phyloP scores from a whole-genome alignment of 1,139 yeast genomes.

The Debaryomycetaceae sp. region DNA sequence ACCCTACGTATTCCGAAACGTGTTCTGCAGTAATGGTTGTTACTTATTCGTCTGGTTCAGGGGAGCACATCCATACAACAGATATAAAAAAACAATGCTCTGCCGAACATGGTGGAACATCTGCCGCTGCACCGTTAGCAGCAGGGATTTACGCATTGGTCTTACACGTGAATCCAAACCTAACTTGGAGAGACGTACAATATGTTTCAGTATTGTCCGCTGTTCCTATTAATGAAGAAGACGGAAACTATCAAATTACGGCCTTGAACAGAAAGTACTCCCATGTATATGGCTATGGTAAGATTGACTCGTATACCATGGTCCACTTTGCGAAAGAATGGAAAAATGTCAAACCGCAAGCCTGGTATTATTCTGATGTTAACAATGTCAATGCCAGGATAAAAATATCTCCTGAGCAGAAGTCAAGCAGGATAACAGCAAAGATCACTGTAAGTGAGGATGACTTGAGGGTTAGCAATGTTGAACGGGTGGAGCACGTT shows the following conservation, averaged over 20 bases:
- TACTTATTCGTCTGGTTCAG: slow-evolving; percentile 88
- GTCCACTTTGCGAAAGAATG: slow-evolving; percentile 75
- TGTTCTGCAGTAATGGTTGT: slow-evolving; percentile 97
- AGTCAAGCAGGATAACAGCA: slow-evolving; percentile 24
- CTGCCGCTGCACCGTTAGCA: slow-evolving; percentile 98
- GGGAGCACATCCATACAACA: slow-evolving; percentile 88
- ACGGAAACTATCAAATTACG: slow-evolving; percentile 65
- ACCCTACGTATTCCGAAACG: slow-evolving; percentile 86
- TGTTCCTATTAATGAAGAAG: slow-evolving; percentile 61
- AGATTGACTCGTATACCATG: slow-evolving; percentile 75
- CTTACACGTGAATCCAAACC: slow-evolving; percentile 73
- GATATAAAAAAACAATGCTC: slow-evolving; percentile 77
- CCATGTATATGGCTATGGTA: slow-evolving; percentile 90
- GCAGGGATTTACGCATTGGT: slow-evolving; percentile 90
- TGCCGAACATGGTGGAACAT: slow-evolving; percentile 86
- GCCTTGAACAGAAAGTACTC: slow-evolving; percentile 69
- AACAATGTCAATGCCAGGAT: slow-evolving; percentile 27
- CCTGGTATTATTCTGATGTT: slow-evolving; percentile 65
- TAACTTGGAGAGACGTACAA: slow-evolving; percentile 97
- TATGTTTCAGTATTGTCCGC: slow-evolving; percentile 75
- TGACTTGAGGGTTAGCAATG: slow-evolving; percentile 52
- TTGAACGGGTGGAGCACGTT: slow-evolving; percentile 79
- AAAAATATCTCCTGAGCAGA: slow-evolving; percentile 12
- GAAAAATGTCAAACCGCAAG: slow-evolving; percentile 85
- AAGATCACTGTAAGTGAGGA: slow-evolving; percentile 46